A percentile compares a stretch with the other conserved stretches of the same genome.
These are phyloP conservation scores for Arthrobotrys sinensis DNA, from an alignment of 2,329 filamentous ascomycete species.

Conservation along the genomic window DNA sequence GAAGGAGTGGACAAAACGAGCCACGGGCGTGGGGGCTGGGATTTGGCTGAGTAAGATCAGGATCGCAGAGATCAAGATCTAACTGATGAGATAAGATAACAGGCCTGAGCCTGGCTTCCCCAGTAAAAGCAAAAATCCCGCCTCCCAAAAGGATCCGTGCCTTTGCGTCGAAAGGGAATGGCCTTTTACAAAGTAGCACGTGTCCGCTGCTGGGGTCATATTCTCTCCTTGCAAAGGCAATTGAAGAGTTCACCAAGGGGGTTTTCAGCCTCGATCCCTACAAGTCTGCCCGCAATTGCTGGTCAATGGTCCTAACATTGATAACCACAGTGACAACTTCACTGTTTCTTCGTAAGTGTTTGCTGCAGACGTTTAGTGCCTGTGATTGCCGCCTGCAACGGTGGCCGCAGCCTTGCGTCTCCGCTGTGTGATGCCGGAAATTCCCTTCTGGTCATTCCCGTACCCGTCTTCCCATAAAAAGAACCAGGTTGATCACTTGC, in stretches of 20 bases:
- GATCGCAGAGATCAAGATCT: slow-evolving; percentile 48
- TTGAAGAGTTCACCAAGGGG: neutral
- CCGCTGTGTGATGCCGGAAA: slow-evolving; percentile 18
- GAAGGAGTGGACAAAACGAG: slow-evolving; percentile 15
- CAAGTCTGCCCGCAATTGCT: neutral
- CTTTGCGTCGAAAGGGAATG: slow-evolving; percentile 23
- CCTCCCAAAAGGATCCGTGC: slow-evolving; percentile 54
- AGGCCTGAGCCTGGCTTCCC: slow-evolving; percentile 12
- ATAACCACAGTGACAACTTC: slow-evolving; percentile 2
- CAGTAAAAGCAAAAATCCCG: slow-evolving; percentile 42
- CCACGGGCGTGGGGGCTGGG: slow-evolving; percentile 47
- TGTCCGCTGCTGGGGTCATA: slow-evolving; percentile 36
- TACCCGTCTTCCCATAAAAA: slow-evolving; percentile 17
- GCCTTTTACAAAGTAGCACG: slow-evolving; percentile 44
- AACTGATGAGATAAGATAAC: slow-evolving; percentile 60
- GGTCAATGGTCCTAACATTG: neutral
- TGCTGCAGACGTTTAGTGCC: slow-evolving; percentile 2
- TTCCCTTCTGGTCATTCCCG: slow-evolving; percentile 28
- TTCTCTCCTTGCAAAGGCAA: slow-evolving; percentile 16
- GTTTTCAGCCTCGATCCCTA: slow-evolving; percentile 7
- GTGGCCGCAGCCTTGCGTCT: slow-evolving; percentile 22
- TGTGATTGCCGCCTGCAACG: slow-evolving; percentile 17
- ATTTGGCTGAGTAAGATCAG: slow-evolving; percentile 40
- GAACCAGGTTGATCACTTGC: slow-evolving; percentile 26
- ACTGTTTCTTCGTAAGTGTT: neutral